These are phyloP conservation scores for Monosporascus sp. DNA, from an alignment of 2,329 filamentous ascomycete genomes.

Conservation along the genomic window DNA sequence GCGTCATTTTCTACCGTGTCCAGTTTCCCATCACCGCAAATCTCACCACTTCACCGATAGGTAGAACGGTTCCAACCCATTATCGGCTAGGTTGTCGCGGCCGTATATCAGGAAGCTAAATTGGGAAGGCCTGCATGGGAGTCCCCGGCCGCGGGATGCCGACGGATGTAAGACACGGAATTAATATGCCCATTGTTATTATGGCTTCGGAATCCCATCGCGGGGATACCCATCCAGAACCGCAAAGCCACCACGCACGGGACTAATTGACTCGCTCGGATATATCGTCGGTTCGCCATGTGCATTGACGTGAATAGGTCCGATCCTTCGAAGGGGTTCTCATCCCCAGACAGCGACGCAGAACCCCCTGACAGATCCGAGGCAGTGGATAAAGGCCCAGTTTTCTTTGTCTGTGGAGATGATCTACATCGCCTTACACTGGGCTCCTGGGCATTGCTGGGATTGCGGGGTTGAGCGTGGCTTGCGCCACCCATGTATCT, in stretches of 20 bases:
- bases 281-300: no score
- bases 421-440: not conserved
- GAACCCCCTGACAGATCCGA: not conserved
- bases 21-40: not conserved
- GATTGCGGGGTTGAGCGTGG: not conserved
- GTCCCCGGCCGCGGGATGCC: not conserved
- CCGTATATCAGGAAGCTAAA: not conserved
- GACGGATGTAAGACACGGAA: not conserved
- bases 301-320: no score
- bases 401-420: not conserved
- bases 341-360: not conserved
- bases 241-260: no score
- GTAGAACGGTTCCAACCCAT: not conserved
- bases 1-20: no score
- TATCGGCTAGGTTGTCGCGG: not conserved
- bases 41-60: not conserved
- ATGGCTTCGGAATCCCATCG: not conserved
- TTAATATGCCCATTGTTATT: not conserved
- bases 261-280: no score
- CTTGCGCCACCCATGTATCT: not conserved
- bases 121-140: not conserved
- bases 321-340: no score
- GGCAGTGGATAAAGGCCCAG: not conserved
- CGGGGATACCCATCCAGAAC: not conserved
- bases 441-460: not conserved